These are phyloP conservation scores for Cetradonia linearis DNA, from an alignment of 495 filamentous ascomycete species.

Conservation along the genomic window DNA sequence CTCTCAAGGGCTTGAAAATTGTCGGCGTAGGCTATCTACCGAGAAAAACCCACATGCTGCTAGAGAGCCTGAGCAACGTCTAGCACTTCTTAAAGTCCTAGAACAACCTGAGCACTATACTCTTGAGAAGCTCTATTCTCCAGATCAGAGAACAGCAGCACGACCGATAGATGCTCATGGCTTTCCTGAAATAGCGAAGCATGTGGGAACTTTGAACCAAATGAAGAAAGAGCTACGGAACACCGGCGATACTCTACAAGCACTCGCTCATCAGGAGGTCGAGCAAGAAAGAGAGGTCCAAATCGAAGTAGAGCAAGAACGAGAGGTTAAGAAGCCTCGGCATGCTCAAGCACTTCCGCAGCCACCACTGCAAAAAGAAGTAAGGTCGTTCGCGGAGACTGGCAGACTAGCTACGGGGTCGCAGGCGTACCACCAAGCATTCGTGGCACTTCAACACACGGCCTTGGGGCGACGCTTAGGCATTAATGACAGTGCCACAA, in stretches of 20 bases:
- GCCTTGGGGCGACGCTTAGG: conserved; percentile 32
- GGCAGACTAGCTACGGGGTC: conserved; percentile 28
- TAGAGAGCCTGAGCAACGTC: conserved; percentile 24
- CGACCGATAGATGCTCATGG: background rate
- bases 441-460: conserved; percentile 28
- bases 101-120: conserved; percentile 36
- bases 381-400: conserved; percentile 33
- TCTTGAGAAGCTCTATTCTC: conserved; percentile 37
- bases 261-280: conserved; percentile 35
- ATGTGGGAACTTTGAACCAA: conserved; percentile 26
- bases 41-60: conserved; percentile 28
- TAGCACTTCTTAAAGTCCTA: conserved; percentile 32
- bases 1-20: conserved; percentile 49
- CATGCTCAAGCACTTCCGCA: conserved; percentile 26
- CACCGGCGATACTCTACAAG: conserved; percentile 28
- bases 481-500: conserved; percentile 20
- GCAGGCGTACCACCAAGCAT: conserved; percentile 27
- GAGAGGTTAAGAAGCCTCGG: conserved; percentile 32
- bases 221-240: conserved; percentile 26
- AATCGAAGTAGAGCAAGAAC: conserved; percentile 33
- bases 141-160: conserved; percentile 19
- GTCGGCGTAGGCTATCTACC: conserved; percentile 30
- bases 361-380: conserved; percentile 30
- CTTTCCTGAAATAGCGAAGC: conserved; percentile 20
- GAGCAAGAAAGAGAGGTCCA: conserved; percentile 39